Evolutionary conservation across 805 yeast genomes (phyloP), one percentile per base, ranked within the genome.

Genomic region (Phaffomyces opuntiae): DNA sequence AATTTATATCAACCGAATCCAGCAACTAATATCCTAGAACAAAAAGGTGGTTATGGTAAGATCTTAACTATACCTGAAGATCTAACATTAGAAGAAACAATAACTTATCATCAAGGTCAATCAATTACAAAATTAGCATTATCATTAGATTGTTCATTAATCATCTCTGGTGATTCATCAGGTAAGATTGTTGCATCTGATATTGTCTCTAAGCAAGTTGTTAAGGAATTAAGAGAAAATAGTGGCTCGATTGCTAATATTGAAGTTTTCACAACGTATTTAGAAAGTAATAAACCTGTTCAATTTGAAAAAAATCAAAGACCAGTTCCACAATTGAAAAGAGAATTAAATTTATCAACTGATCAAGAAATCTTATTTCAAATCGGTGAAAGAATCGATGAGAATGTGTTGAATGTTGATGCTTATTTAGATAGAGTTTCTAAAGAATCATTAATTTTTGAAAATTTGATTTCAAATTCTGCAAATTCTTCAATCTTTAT

Each of bases 151-250:
- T 96, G 91, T 5, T 78, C 90, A 16, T 62, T 68, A 34, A 56
- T 90, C 7, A 67, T 84, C 3, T 77, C 88, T 7, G 97, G 96
- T 33, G 95, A 87, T 59, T 62, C 73, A 0, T 34, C 42, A n/a
- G 97, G 97, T 1, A 70, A 75, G 27, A 77, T 87, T 2, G 74
- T 75, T 36, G 71, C 81, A 1, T 74, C 82, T 54, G 97, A 91
- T 62, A 69, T 81, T 7, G 75, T 72, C 14, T 80, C 91, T 1
- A 81, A 77, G 56, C 93, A 85, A 62, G 78, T 80, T 16, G 67
- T 78, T 26, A 80, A 77, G 57, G 73, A 77, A n/a, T 67, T 81
- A 50, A 74, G 69, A 46, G 63, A 57, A 35, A 13, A 52, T 16
- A 43, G n/a, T n/a, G 46, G 49, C 17, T 46, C 42, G 16, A 51